Conservation (phyloP, 1,139 yeast genomes). For the Candida gigantensis region DNA sequence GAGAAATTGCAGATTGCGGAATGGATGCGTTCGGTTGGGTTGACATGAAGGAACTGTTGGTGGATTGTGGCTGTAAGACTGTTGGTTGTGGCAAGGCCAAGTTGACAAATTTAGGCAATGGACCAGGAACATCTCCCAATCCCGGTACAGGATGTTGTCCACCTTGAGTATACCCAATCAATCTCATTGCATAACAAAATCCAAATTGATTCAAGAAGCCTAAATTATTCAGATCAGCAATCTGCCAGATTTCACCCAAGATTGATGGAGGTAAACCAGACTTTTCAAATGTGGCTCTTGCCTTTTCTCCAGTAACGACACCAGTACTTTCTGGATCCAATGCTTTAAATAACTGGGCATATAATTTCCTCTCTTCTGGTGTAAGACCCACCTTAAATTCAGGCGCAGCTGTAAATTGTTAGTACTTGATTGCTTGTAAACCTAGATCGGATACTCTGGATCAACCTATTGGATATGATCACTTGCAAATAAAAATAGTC, state of each 20-base stretch:
- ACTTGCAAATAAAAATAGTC: background rate
- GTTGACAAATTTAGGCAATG: slow-evolving; percentile 55
- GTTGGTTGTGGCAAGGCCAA: slow-evolving; percentile 22
- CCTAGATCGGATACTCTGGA: slow-evolving; percentile 6
- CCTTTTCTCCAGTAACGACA: slow-evolving; percentile 84
- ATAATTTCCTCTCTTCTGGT: slow-evolving; percentile 74
- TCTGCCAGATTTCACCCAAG: slow-evolving; percentile 91
- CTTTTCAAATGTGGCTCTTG: slow-evolving; percentile 82
- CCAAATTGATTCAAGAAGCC: slow-evolving; percentile 85
- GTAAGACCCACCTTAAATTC: slow-evolving; percentile 58
- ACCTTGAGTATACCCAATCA: slow-evolving; percentile 84
- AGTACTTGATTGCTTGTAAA: slow-evolving; percentile 3
- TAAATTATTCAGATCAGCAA: slow-evolving; percentile 80
- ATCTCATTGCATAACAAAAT: slow-evolving; percentile 82
- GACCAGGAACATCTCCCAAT: slow-evolving; percentile 58
- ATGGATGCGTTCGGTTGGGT: slow-evolving; percentile 46
- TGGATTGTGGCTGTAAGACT: slow-evolving; percentile 35
- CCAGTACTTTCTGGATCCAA: slow-evolving; percentile 82
- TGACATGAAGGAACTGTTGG: slow-evolving; percentile 49
- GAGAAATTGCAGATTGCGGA: slow-evolving; percentile 33
- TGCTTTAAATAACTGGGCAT: slow-evolving; percentile 71
- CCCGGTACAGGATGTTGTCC: slow-evolving; percentile 59
- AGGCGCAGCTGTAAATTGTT: slow-evolving; percentile 17
- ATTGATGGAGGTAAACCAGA: slow-evolving; percentile 78
- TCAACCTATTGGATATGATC: background rate